Evolutionary conservation across 257 asterid species (phyloP), one percentile per base, ranked within the genome.

Genomic region (Nicotiana otophora): DNA sequence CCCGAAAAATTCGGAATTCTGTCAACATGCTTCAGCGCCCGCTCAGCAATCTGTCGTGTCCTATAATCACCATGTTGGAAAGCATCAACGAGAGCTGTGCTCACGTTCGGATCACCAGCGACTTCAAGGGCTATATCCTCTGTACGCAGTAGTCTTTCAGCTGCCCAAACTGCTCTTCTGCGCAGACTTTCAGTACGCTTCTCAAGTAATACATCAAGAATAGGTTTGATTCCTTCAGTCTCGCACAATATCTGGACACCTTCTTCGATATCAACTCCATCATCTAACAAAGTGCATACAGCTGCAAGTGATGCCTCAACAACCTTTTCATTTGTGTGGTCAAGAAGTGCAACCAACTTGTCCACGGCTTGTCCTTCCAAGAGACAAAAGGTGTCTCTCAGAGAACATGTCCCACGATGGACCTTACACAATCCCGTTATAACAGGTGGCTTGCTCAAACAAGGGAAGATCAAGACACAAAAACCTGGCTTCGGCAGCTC

Each of bases 221-320:
- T 90, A 36, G 95, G 97, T 85, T 78, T 90, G 66, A 92, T 84
- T 42, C 97, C 98, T 81, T 93, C 98, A 5, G 91, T 93, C 19
- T 89, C 98, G 0, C 92, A 83, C 69, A 96, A 81, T 57, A 88
- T 91, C 63, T 89, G 89, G 72, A 94, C 95, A 15, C 99, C 99
- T 84, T 89, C 88, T 19, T 91, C 98, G 5, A 92, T 87, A 39
- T 88, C 91, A 5, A 96, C 98, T 70, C 88, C 98, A 58, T 96
- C 99, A 17, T 96, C 98, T 83, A 96, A 57, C 85, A 96, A 78
- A 5, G 98, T 91, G 78, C 93, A 91, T 26, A 96, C 82, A 46
- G 98, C 99, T 55, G 97, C 97, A 28, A 96, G 93, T 1, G 99
- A 90, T 1, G 98, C 97, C 88, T 96, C 99, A 23, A 96, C 95